Evolutionary conservation across 1,284 basidiomycete genomes (phyloP).

Genomic region (Malassezia arunalokei): DNA sequence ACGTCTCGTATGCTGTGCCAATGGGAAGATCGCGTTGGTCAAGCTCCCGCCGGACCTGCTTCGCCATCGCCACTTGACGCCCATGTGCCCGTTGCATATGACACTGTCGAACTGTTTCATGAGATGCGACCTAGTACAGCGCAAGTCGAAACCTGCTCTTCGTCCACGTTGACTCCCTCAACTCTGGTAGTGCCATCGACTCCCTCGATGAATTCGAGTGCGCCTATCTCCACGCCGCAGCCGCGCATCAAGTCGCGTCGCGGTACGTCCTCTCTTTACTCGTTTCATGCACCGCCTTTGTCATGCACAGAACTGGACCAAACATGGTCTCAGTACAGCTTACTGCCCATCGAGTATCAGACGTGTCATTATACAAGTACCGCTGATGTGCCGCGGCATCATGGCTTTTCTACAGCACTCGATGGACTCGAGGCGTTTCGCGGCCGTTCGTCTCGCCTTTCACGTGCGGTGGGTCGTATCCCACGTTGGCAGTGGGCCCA

Average conservation of each 20-base stretch:
- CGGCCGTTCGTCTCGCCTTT: not conserved
- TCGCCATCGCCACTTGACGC: conserved; percentile 48
- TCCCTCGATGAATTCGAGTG: not conserved
- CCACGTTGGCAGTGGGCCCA: not conserved
- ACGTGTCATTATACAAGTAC: conserved; percentile 59
- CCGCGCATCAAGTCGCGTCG: not conserved
- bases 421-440: conserved; percentile 44
- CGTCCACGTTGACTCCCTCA: not conserved
- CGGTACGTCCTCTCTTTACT: not conserved
- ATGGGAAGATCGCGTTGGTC: conserved; percentile 1
- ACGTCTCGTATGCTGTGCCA: not conserved
- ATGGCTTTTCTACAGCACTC: conserved; percentile 50
- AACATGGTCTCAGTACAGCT: not conserved
- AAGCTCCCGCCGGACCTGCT: not conserved
- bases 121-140: conserved; percentile 14
- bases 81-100: conserved; percentile 74
- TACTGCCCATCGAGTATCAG: not conserved
- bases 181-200: not conserved
- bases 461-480: not conserved
- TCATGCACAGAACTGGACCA: not conserved
- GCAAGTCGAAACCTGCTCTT: not conserved
- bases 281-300: not conserved
- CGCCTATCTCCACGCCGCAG: not conserved
- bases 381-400: conserved; percentile 58
- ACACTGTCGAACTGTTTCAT: conserved; percentile 54